phyloP scores from a whole-genome alignment of 305 asterid species.

The Caryopteris hybrid region DNA sequence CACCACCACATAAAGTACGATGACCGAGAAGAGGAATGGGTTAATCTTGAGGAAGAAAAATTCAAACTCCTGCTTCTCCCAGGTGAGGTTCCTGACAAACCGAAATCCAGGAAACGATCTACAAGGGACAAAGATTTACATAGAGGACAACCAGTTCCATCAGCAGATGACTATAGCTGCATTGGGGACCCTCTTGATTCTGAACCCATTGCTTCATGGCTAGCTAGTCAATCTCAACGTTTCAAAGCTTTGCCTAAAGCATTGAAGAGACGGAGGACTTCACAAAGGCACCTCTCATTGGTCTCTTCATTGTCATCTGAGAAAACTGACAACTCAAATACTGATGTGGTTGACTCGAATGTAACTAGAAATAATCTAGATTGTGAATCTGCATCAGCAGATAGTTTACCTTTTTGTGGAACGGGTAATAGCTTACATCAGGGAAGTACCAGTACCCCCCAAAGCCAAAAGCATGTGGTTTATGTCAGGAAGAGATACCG shows the following conservation, averaged over 20 bases:
- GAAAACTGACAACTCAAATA: constrained; percentile 37
- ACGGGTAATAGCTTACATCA: constrained; percentile 30
- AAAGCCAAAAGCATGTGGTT: constrained; percentile 39
- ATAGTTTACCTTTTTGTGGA: constrained; percentile 29
- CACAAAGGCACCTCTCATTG: constrained; percentile 32
- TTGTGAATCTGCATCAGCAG: constrained; percentile 34
- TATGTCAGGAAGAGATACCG: constrained; percentile 67
- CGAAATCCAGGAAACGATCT: constrained; percentile 36
- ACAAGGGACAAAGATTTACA: constrained; percentile 25
- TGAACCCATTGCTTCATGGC: constrained; percentile 92
- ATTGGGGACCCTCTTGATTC: constrained; percentile 58
- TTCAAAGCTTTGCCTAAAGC: constrained; percentile 58
- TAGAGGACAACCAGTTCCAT: constrained; percentile 31
- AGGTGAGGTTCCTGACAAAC: constrained; percentile 71
- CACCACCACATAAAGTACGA: constrained; percentile 88
- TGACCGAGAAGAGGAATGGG: constrained; percentile 97
- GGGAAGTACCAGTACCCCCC: constrained; percentile 38
- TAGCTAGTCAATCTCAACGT: constrained; percentile 74
- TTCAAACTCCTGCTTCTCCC: constrained; percentile 92
- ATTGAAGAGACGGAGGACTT: constrained; percentile 47
- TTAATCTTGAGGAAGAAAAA: constrained; percentile 79
- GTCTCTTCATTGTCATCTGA: constrained; percentile 37
- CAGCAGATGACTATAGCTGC: constrained; percentile 41
- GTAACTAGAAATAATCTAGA: constrained; percentile 26
- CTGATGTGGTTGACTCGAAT: constrained; percentile 29